Evolutionary conservation across 108 stramenopile genomes (phyloP), one percentile per base, ranked within the genome.

Genomic region (Nannochloropsis salina): DNA sequence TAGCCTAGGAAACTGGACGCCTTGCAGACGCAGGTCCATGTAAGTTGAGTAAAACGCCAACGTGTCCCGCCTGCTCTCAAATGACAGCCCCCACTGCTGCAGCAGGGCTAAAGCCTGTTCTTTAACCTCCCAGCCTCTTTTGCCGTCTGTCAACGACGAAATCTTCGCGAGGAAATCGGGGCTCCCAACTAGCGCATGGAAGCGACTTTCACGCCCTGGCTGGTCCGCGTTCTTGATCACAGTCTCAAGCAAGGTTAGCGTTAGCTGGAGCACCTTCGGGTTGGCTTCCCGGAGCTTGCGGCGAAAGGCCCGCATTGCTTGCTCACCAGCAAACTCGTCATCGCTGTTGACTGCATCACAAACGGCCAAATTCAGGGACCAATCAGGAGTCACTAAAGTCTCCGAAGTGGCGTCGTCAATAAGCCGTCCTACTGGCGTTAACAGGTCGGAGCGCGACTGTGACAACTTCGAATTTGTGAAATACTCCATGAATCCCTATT

Each of bases 1-100:
- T 3, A 45, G 42, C 18, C 44, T 44, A 15, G 87, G 87, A 43
- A 88, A 88, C 84, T 83, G 83, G 5, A 83, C 89, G 20, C 89
- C 90, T 20, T 90, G 88, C 6, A 61, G 83, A 40, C 89, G 22
- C 9, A 89, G 42, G 22, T 79, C 61, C 61, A 74, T 74, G 61
- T 74, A 74, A n/a, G 61, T 74, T 15, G 61, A 74, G n/a, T 74
- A 74, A 74, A 74, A 74, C 20, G 61, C 61, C 3, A 74, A n/a
- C 20, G 61, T 74, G 3, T 15, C 61, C n/a, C n/a, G 61, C 61
- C n/a, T 74, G 61, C 3, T n/a, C n/a, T 74, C 20, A 74, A 74
- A 74, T 15, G 61, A 74, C n/a, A 74, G n/a, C 61, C 61, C 61
- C 61, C 61, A 74, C 61, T 74, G 6, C n/a, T 74, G 61, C 20